These are phyloP conservation scores for Syzygium aqueum DNA, from an alignment of 345 rosid genomes.

Conservation along the genomic window DNA sequence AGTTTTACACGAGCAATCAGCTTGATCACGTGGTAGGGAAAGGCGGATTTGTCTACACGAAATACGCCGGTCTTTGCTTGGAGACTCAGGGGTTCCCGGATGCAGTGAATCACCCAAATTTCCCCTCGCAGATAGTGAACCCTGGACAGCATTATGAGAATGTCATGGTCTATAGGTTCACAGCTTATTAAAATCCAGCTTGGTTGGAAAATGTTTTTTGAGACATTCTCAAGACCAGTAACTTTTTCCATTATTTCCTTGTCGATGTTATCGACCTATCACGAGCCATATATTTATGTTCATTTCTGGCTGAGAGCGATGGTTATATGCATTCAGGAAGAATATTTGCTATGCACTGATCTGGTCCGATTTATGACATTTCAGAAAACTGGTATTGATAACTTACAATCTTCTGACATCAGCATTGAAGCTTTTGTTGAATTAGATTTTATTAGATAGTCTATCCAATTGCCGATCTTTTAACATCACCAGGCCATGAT, in stretches of 20 bases:
- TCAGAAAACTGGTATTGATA: not conserved
- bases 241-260: not conserved
- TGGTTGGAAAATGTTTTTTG: not conserved
- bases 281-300: not conserved
- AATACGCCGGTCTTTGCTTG: conserved; percentile 46
- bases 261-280: not conserved
- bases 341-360: not conserved
- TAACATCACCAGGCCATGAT: not conserved
- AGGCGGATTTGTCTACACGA: conserved; percentile 35
- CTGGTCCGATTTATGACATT: not conserved
- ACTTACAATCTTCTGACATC: not conserved
- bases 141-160: conserved; percentile 48
- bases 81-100: conserved; percentile 90
- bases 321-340: not conserved
- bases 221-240: not conserved
- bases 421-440: not conserved
- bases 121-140: conserved; percentile 68
- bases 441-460: not conserved
- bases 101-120: conserved; percentile 61
- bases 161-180: conserved; percentile 61
- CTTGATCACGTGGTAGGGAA: conserved; percentile 41
- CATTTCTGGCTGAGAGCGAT: not conserved
- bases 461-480: not conserved
- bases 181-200: conserved; percentile 8
- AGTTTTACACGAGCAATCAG: conserved; percentile 58